Conservation (phyloP, 495 filamentous ascomycete species). For the Trichoderma reesei region DNA sequence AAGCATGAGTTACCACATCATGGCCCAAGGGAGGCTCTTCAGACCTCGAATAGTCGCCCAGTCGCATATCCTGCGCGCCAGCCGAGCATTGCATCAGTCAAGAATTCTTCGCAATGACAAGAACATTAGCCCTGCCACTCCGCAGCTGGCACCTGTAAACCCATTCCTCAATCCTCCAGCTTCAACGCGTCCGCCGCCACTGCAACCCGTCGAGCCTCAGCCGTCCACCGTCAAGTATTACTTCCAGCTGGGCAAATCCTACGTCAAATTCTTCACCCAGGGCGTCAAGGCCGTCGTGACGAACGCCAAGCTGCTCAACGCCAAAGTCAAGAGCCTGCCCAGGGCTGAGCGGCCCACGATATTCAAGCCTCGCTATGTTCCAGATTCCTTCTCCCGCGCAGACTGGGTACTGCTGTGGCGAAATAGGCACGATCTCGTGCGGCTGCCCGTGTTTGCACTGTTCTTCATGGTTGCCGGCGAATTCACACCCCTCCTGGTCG, state of each 20-base stretch:
- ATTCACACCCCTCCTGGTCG: slow-evolving; percentile 65
- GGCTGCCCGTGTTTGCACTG: slow-evolving; percentile 66
- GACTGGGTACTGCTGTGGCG: slow-evolving; percentile 44
- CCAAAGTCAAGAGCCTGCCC: slow-evolving; percentile 23
- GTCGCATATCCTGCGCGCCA: background rate
- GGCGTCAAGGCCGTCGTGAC: slow-evolving; percentile 58
- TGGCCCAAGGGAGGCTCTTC: background rate
- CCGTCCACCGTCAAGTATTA: slow-evolving; percentile 34
- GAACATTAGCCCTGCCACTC: background rate
- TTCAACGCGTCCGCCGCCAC: slow-evolving; percentile 48
- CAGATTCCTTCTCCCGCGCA: slow-evolving; percentile 32
- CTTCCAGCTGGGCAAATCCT: slow-evolving; percentile 44
- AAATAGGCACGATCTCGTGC: slow-evolving; percentile 53
- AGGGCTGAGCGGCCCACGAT: slow-evolving; percentile 9
- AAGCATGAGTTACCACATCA: background rate
- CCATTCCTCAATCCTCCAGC: slow-evolving; percentile 45
- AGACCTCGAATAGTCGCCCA: background rate
- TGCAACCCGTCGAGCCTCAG: slow-evolving; percentile 39
- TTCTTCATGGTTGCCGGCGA: slow-evolving; percentile 72
- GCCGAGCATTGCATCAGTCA: background rate
- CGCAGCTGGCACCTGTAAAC: background rate
- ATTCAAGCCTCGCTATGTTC: slow-evolving; percentile 48
- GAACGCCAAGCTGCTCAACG: slow-evolving; percentile 37
- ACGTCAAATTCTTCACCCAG: slow-evolving; percentile 75
- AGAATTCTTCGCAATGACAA: background rate